phyloP scores from a whole-genome alignment of 805 yeast genomes.

The Pichia eremophila region DNA sequence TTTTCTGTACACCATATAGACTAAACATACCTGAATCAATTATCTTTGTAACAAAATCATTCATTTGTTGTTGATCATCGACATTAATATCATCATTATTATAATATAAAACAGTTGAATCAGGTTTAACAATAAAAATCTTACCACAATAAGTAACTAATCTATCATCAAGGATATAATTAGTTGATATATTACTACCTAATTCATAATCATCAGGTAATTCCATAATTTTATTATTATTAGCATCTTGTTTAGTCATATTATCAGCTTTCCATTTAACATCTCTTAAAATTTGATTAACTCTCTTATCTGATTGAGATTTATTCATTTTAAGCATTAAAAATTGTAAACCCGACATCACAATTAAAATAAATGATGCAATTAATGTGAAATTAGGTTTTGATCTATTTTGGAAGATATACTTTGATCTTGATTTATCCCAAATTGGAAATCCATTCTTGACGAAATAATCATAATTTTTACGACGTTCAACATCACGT shows the following conservation, averaged over 20 bases:
- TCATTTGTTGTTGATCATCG: conserved; percentile 6
- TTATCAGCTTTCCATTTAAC: conserved; percentile 14
- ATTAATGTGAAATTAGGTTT: conserved; percentile 7
- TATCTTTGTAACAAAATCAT: conserved; percentile 7
- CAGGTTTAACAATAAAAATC: conserved; percentile 15
- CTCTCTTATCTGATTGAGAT: conserved; percentile 10
- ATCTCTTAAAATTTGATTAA: conserved; percentile 10
- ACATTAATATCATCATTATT: conserved; percentile 5
- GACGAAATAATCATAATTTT: conserved; percentile 77
- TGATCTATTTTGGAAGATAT: conserved; percentile 10
- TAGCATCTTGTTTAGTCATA: conserved; percentile 1
- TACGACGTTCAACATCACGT: conserved; percentile 44
- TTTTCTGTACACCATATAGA: conserved; percentile 9
- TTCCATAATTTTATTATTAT: conserved; percentile 8
- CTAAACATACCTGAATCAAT: conserved; percentile 10
- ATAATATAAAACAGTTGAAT: conserved; percentile 9
- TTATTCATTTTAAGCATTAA: conserved; percentile 9
- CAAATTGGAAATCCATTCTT: conserved; percentile 80
- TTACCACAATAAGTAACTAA: conserved; percentile 12
- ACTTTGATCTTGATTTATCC: conserved; percentile 22
- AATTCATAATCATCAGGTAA: conserved; percentile 9
- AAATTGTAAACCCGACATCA: conserved; percentile 7
- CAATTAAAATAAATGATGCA: conserved; percentile 4
- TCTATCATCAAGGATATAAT: conserved; percentile 9
- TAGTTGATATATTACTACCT: not conserved